Evolutionary conservation across 2,329 filamentous ascomycete species (phyloP).

Genomic region (Monascus ruber): DNA sequence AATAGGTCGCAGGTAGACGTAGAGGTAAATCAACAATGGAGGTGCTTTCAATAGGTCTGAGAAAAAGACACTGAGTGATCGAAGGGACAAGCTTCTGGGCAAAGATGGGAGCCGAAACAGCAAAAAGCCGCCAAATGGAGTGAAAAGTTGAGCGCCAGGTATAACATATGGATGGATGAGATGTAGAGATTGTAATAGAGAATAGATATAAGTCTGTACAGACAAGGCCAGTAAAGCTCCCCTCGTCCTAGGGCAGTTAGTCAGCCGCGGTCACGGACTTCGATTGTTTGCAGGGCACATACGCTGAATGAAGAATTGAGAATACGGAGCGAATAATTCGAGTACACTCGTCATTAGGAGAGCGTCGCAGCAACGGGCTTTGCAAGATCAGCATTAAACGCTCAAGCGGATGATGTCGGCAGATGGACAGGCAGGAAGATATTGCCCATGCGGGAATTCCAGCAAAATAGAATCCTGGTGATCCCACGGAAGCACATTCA

Average conservation of each 20-base stretch:
- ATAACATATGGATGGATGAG: constrained; percentile 24
- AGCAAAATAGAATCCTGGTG: constrained; percentile 27
- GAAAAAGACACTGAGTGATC: constrained; percentile 14
- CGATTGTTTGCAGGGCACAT: constrained; percentile 6
- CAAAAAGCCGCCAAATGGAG: constrained; percentile 27
- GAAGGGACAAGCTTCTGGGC: constrained; percentile 16
- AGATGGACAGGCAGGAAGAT: constrained; percentile 26
- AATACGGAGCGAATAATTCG: constrained; percentile 16
- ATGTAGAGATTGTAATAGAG: constrained; percentile 31
- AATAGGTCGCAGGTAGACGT: constrained; percentile 25
- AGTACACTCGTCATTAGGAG: constrained; percentile 14
- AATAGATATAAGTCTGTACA: constrained; percentile 33
- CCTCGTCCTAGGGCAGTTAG: constrained; percentile 21
- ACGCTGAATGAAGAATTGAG: constrained; percentile 18
- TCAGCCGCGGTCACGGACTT: not conserved
- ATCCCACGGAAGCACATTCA: constrained; percentile 23
- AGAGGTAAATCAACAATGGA: constrained; percentile 23
- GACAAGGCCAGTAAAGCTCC: constrained; percentile 25
- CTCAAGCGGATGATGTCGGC: constrained; percentile 27
- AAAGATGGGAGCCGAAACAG: constrained; percentile 22
- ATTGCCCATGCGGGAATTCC: constrained; percentile 31
- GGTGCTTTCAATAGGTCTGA: constrained; percentile 23
- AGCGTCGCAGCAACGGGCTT: constrained; percentile 12
- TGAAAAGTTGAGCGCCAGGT: constrained; percentile 19
- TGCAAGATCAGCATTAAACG: constrained; percentile 19